Evolutionary conservation across 2,329 filamentous ascomycete genomes (phyloP), one percentile per base, ranked within the genome.

Genomic region (Dactylellina haptotyla): DNA sequence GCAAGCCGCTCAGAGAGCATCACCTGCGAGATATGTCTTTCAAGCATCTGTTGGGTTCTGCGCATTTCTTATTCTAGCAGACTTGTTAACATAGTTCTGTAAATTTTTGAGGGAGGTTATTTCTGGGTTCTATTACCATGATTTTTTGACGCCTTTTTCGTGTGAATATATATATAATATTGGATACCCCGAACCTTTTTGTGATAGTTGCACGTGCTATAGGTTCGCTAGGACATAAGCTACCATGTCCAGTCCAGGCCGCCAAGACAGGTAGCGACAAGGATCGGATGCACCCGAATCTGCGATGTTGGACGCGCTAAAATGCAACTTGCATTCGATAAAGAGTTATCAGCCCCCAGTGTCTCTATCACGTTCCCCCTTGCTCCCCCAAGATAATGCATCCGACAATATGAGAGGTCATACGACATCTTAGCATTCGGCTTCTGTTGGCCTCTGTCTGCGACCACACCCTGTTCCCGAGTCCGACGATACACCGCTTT

Each of bases 11-110:
- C 85, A 91, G 79, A 84, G 88, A 76, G 85, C 87, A 39, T 92
- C 90, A 81, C 85, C 89, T 45, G 91, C 91, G 28, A 88, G 89
- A 79, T 88, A 89, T 77, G 91, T 92, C 0, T 94, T 94, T 78
- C 93, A 90, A 80, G 89, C 88, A n/a, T 90, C 90, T 3, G 88
- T 89, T 67, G 88, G 90, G 0, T 81, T 95, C 54, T 93, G 91
- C 80, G 84, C 87, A 25, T 90, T 90, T 79, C 82, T 95, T 76
- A 84, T 95, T 32, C 81, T 90, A 20, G 94, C 90, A 90, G 91
- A 95, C 83, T 81, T 93, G 77, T 82, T 94, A 37, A 85, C 87
- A 10, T 46, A 23, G 18, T n/a, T 41, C n/a, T n/a, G 73, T 86
- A 75, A 75, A 30, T 45, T 28, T 20, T 39, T 25, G n/a, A 25